phyloP scores from a whole-genome alignment of 2,329 filamentous ascomycete species.

The Nectriaceae sp. region DNA sequence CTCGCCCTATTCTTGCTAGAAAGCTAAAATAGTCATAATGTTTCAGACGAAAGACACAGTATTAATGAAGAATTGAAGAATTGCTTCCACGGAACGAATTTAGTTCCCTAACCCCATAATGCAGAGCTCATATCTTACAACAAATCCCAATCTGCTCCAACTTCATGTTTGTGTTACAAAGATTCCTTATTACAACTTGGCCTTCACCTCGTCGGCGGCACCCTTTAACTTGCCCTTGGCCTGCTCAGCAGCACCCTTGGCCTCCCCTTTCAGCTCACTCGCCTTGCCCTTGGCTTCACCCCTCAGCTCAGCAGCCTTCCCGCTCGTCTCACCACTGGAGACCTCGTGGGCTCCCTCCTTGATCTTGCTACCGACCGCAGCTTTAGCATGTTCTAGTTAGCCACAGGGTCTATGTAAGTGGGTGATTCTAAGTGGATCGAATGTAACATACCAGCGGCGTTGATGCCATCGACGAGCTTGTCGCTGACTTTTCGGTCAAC shows the following conservation, averaged over 20 bases:
- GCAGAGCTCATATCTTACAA: slow-evolving; percentile 23
- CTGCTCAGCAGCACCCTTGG: slow-evolving; percentile 45
- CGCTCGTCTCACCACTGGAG: slow-evolving; percentile 31
- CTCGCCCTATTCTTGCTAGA: no score
- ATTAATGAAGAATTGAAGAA: no score
- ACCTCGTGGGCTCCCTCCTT: slow-evolving; percentile 45
- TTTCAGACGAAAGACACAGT: no score
- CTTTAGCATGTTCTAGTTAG: slow-evolving; percentile 27
- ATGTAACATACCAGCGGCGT: slow-evolving; percentile 56
- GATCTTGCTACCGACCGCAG: slow-evolving; percentile 46
- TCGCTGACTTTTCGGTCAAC: slow-evolving; percentile 62
- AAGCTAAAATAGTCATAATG: no score
- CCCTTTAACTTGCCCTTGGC: slow-evolving; percentile 45
- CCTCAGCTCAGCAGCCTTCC: slow-evolving; percentile 37
- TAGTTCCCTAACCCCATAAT: slow-evolving; percentile 18
- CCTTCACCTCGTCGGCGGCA: slow-evolving; percentile 39
- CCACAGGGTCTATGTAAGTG: background rate
- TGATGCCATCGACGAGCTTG: slow-evolving; percentile 63
- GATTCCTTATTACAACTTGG: slow-evolving; percentile 21
- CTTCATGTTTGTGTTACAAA: background rate
- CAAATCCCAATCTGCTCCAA: no score
- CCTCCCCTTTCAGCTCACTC: slow-evolving; percentile 42
- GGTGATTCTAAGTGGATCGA: background rate
- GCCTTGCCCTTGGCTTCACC: slow-evolving; percentile 42
- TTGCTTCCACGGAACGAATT: no score